These are phyloP conservation scores for Eucalyptus viminalis DNA, from an alignment of 345 rosid species.

Conservation along the genomic window DNA sequence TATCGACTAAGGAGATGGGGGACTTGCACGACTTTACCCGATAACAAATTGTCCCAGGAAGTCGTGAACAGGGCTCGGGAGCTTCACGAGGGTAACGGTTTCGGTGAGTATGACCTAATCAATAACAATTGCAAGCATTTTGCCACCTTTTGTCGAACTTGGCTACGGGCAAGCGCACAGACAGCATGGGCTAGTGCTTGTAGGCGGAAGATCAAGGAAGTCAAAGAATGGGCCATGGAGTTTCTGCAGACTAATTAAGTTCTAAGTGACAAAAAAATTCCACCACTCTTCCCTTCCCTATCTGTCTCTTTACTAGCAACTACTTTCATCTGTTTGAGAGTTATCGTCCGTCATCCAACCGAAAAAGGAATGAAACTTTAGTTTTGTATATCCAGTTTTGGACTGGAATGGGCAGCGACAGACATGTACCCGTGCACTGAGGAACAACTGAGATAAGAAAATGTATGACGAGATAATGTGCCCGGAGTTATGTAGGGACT, in stretches of 20 bases:
- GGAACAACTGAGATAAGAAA: neutral
- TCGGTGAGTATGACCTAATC: neutral
- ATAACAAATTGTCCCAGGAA: neutral
- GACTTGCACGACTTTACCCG: neutral
- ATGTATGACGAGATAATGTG: neutral
- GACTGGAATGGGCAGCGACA: neutral
- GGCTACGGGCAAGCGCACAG: neutral
- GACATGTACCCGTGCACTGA: neutral
- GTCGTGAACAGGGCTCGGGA: neutral
- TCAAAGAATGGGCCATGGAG: neutral
- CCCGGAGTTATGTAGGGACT: neutral
- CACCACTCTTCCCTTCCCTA: neutral
- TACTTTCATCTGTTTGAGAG: neutral
- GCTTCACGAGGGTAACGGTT: neutral
- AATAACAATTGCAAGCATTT: neutral
- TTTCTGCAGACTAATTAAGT: neutral
- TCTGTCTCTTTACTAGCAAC: neutral
- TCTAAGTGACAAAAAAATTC: neutral
- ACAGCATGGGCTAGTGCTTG: neutral
- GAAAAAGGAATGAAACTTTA: neutral
- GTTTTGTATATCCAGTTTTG: neutral
- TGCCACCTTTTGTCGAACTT: neutral
- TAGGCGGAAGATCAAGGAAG: neutral
- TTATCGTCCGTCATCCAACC: neutral
- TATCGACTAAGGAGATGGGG: neutral